phyloP scores from a whole-genome alignment of 2,329 filamentous ascomycete genomes.

The Hymenoscyphus repandus region DNA sequence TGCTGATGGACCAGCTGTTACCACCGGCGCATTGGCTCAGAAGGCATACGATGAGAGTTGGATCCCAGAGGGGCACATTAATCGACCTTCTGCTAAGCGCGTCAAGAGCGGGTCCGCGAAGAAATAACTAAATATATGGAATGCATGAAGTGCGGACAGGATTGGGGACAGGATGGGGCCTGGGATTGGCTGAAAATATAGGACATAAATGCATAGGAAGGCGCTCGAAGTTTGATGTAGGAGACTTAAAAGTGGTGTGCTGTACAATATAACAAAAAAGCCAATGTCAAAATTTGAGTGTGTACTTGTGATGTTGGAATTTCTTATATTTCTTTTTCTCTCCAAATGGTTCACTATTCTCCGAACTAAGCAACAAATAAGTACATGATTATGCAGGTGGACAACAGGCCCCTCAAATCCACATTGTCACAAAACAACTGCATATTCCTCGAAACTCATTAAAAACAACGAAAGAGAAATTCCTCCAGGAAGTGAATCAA shows the following conservation, averaged over 20 bases:
- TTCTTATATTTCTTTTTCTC: too few species aligned
- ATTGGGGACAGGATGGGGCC: neutral
- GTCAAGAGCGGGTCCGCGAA: slow-evolving; percentile 48
- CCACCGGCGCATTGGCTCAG: slow-evolving; percentile 26
- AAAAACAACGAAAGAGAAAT: too few species aligned
- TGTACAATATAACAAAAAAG: slow-evolving; percentile 6
- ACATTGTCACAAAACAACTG: too few species aligned
- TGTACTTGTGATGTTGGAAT: neutral
- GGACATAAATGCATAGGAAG: neutral
- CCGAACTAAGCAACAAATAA: too few species aligned
- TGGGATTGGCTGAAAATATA: neutral
- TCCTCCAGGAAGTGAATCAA: too few species aligned
- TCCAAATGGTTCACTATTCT: too few species aligned
- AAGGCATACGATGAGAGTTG: slow-evolving; percentile 32
- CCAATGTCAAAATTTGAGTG: neutral
- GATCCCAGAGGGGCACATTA: slow-evolving; percentile 62
- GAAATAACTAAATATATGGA: neutral
- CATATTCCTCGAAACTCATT: too few species aligned
- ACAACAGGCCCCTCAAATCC: too few species aligned
- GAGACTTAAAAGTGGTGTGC: neutral
- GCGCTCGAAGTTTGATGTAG: neutral
- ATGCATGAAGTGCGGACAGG: neutral
- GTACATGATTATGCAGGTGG: too few species aligned
- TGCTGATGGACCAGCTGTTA: slow-evolving; percentile 40
- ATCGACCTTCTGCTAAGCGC: slow-evolving; percentile 69